Conservation (phyloP, 495 filamentous ascomycete genomes). For the Neurospora terricola region DNA sequence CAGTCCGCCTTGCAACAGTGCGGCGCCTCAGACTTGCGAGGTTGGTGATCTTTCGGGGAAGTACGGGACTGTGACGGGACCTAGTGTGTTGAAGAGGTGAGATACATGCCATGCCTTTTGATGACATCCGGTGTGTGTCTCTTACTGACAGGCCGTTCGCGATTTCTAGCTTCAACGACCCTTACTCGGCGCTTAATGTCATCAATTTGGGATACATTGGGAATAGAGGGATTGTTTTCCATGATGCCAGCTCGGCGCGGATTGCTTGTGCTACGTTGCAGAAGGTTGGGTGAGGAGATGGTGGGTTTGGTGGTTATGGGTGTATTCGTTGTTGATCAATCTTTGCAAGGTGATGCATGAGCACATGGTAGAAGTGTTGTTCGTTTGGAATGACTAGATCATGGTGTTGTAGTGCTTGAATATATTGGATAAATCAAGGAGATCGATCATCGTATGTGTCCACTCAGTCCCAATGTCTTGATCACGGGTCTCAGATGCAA, state of each 20-base stretch:
- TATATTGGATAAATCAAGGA: neutral
- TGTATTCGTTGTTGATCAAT: neutral
- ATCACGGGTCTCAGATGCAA: neutral
- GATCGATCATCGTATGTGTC: neutral
- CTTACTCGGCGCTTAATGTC: conserved; percentile 50
- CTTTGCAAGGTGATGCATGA: no score
- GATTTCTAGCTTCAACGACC: conserved; percentile 60
- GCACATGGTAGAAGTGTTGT: neutral
- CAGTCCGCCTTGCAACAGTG: conserved; percentile 50
- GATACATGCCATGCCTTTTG: no score
- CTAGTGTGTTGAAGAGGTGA: conserved; percentile 25
- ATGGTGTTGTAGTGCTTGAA: neutral
- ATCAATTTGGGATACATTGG: conserved; percentile 59
- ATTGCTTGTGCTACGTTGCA: conserved; percentile 60
- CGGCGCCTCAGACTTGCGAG: conserved; percentile 58
- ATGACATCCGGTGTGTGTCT: no score
- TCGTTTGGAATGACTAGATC: neutral
- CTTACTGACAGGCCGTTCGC: no score
- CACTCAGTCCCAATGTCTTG: neutral
- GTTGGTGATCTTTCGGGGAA: conserved; percentile 78
- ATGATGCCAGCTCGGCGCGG: conserved; percentile 52
- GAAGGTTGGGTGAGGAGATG: conserved; percentile 1
- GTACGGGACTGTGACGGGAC: conserved; percentile 52
- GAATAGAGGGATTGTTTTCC: conserved; percentile 64
- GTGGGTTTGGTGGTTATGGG: neutral